Conservation (phyloP, 768 basidiomycete genomes). For the Leccinellum albellum region DNA sequence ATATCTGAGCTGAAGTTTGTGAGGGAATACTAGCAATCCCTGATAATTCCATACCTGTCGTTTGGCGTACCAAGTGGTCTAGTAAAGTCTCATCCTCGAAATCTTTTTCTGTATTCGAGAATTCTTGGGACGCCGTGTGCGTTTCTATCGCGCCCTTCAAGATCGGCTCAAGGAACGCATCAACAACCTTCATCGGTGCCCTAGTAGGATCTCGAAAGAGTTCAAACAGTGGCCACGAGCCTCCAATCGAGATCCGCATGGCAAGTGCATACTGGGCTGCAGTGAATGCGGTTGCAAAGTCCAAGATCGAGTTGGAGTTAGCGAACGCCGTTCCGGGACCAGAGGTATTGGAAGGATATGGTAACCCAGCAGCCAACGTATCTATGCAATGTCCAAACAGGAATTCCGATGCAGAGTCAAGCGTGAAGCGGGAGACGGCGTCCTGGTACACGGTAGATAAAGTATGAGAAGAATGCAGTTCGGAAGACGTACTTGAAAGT, state of each 20-base stretch:
- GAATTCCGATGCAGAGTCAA: conserved; percentile 54
- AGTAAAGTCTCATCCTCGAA: conserved; percentile 38
- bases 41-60: conserved; percentile 29
- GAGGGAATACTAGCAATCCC: background rate
- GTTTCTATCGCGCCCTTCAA: conserved; percentile 34
- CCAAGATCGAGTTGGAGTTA: conserved; percentile 13
- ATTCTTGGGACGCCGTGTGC: conserved; percentile 5
- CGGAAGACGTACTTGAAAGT: conserved; percentile 48
- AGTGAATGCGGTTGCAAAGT: conserved; percentile 35
- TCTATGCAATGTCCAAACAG: conserved; percentile 45
- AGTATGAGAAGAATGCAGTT: background rate
- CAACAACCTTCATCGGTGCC: conserved; percentile 36
- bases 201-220: conserved; percentile 30
- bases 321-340: conserved; percentile 2
- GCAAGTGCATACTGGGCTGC: conserved; percentile 31
- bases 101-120: conserved; percentile 2
- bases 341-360: conserved; percentile 34
- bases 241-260: conserved; percentile 28
- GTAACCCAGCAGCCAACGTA: conserved; percentile 35
- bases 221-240: conserved; percentile 42
- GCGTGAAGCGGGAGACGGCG: conserved; percentile 43
- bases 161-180: conserved; percentile 39
- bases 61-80: conserved; percentile 38
- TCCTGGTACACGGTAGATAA: conserved; percentile 29
- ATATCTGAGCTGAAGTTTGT: conserved; percentile 13